These are phyloP conservation scores for Globisporangium recalcitrans DNA, from an alignment of 352 stramenopile species.

Conservation along the genomic window DNA sequence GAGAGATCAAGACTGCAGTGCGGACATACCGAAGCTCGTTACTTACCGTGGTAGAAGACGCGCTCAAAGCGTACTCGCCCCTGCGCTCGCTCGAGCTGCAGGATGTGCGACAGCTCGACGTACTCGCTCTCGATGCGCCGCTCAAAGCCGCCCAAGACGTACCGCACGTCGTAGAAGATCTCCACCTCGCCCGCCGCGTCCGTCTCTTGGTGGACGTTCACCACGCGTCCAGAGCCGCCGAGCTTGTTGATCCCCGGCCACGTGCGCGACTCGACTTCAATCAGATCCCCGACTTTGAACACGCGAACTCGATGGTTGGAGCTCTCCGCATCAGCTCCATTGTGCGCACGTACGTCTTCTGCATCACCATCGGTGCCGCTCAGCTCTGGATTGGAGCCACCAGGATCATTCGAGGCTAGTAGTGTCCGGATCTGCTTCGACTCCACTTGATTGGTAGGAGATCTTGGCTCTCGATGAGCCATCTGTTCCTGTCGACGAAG, in stretches of 20 bases:
- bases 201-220: constrained; percentile 32
- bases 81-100: constrained; percentile 29
- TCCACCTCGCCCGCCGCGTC: constrained; percentile 15
- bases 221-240: constrained; percentile 60
- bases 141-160: constrained; percentile 76
- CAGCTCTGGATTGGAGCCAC: neutral
- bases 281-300: constrained; percentile 37
- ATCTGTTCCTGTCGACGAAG: neutral
- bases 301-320: constrained; percentile 6
- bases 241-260: constrained; percentile 88
- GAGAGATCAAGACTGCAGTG: too few species aligned
- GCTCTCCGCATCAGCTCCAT: neutral
- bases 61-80: constrained; percentile 33
- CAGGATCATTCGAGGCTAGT: neutral
- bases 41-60: constrained; percentile 57
- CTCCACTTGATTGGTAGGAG: neutral
- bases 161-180: constrained; percentile 77
- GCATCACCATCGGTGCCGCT: neutral
- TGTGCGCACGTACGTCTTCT: neutral
- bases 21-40: too few species aligned
- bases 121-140: constrained; percentile 65
- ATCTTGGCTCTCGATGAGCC: neutral
- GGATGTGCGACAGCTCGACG: constrained; percentile 45
- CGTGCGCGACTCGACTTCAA: constrained; percentile 67
- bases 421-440: neutral